Evolutionary conservation across 2,329 filamentous ascomycete genomes (phyloP).

Genomic region (Didymellaceae sp.): DNA sequence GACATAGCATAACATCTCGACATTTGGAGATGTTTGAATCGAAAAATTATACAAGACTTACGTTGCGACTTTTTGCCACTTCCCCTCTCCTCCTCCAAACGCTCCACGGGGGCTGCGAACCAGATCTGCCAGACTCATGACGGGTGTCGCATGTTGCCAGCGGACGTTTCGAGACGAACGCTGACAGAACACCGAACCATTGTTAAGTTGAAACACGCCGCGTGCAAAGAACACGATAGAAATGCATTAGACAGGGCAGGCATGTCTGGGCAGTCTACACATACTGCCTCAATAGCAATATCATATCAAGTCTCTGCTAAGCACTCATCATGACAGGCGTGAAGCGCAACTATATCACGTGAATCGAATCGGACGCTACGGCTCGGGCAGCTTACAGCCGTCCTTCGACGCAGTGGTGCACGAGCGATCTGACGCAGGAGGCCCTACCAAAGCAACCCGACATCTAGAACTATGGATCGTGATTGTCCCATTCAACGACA

Average conservation of each 20-base stretch:
- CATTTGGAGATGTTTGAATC: neutral
- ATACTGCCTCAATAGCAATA: no score
- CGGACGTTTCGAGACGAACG: slow-evolving; percentile 12
- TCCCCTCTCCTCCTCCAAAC: neutral
- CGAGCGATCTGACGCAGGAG: slow-evolving; percentile 1
- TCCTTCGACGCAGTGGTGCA: neutral
- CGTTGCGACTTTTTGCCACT: neutral
- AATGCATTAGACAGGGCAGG: no score
- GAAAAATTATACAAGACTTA: neutral
- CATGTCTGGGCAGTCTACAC: no score
- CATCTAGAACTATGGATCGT: neutral
- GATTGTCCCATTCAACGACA: neutral
- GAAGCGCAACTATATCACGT: neutral
- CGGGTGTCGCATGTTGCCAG: slow-evolving; percentile 4
- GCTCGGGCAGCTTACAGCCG: slow-evolving; percentile 1
- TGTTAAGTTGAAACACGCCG: neutral
- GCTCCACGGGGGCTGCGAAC: neutral
- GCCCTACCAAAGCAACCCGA: no score
- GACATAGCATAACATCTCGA: slow-evolving; percentile 1
- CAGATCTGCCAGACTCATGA: neutral
- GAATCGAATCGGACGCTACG: neutral
- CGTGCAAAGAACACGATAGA: no score
- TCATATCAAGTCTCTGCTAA: no score
- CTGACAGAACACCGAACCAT: slow-evolving; percentile 4
- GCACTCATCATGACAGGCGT: no score